phyloP scores from a whole-genome alignment of 805 yeast species.

The Pichia exigua region DNA sequence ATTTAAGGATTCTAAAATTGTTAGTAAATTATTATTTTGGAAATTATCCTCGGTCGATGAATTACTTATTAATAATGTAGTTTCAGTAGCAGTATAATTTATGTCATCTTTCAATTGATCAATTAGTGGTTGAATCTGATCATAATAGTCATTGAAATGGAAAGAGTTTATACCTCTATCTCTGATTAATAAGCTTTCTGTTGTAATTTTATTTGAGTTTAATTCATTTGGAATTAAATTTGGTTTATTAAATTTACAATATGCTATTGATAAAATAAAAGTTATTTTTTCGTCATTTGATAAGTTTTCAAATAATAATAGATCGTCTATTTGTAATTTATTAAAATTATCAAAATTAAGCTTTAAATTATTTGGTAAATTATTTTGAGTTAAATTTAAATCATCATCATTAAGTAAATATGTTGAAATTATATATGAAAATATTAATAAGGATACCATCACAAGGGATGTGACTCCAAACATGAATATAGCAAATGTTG shows the following conservation, averaged over 20 bases:
- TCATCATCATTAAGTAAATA: conserved; percentile 2
- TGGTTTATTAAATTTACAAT: conserved; percentile 21
- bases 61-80: conserved; percentile 3
- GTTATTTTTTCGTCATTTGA: conserved; percentile 17
- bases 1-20: conserved; percentile 1
- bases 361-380: conserved; percentile 8
- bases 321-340: neutral
- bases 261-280: conserved; percentile 20
- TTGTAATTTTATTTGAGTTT: conserved; percentile 19
- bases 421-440: neutral
- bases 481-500: neutral
- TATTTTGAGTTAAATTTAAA: neutral
- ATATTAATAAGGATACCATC: neutral
- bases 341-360: conserved; percentile 12
- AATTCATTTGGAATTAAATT: conserved; percentile 18
- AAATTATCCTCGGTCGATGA: neutral
- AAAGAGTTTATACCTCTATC: conserved; percentile 30
- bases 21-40: neutral
- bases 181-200: conserved; percentile 25
- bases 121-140: conserved; percentile 23
- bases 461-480: conserved; percentile 3
- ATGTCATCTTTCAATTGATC: conserved; percentile 7
- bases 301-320: neutral
- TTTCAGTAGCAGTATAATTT: conserved; percentile 1
- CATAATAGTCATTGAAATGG: conserved; percentile 26